phyloP scores from a whole-genome alignment of 352 stramenopile genomes.

The Globisporangium carolinianum region DNA sequence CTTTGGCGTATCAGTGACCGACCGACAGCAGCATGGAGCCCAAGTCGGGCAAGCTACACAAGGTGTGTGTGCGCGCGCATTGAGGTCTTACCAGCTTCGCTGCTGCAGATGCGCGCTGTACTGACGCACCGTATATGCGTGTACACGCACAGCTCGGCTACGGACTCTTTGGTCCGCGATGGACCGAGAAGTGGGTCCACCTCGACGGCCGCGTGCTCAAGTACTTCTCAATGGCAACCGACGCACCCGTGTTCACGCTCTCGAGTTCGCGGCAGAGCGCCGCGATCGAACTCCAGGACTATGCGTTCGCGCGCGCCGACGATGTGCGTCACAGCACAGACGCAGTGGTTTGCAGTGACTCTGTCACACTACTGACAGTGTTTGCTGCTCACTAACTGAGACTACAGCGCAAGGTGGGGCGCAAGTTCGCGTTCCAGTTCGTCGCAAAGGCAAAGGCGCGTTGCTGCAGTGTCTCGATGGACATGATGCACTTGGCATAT shows the following conservation, averaged over 20 bases:
- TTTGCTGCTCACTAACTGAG: background rate
- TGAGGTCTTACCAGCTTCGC: too few relatives aligned
- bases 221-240: constrained; percentile 64
- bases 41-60: constrained; percentile 62
- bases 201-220: constrained; percentile 64
- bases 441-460: constrained; percentile 43
- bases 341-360: too few relatives aligned
- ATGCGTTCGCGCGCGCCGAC: constrained; percentile 32
- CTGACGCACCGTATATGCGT: background rate
- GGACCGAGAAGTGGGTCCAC: constrained; percentile 79
- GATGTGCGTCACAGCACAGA: constrained; percentile 21
- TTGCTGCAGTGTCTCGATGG: background rate
- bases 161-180: constrained; percentile 60
- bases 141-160: constrained; percentile 29
- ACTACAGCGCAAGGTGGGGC: constrained; percentile 44
- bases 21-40: constrained; percentile 25
- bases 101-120: too few relatives aligned
- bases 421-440: constrained; percentile 63
- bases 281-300: constrained; percentile 38
- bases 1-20: background rate
- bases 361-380: too few relatives aligned
- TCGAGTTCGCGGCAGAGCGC: constrained; percentile 40
- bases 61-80: constrained; percentile 18
- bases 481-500: background rate
- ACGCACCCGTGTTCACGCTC: constrained; percentile 51